Base-by-base conservation (phyloP, 2,329 filamentous ascomycete species). In the Zasmidium angulare region DNA sequence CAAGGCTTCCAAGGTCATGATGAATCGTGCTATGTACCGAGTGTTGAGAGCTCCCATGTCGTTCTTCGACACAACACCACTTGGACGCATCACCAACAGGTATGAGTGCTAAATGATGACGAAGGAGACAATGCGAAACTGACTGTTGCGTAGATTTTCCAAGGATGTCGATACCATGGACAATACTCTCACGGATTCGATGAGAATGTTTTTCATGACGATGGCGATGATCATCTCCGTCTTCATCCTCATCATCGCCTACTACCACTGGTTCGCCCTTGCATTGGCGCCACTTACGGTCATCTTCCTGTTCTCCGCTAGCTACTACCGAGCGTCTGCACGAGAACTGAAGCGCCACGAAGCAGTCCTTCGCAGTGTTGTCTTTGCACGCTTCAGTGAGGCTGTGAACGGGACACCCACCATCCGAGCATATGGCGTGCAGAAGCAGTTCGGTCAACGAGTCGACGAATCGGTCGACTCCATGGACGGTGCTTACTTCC, bases 151-250 rank as follows among this genome's bases (percentile, higher is more conserved):
- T 29, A 43, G 36, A 43, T 98, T 98, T 77, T 96, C 91, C 29
- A 89, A 93, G 67, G 95, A 99, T 70, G 90, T 98, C 46, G 91
- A 97, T 70, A 91, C 95, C 58, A 96, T 98, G 91, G 95, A 98
- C 77, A 70, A 96, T 74, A 91, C 87, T 59, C 78, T 97, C 47
- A 89, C 89, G 0, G 93, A 97, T 69, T 89, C 91, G 2, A 91
- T 97, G 76, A 86, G 93, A 65, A 96, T 97, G 87, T 97, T 93
- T 78, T 88, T 93, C 68, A 79, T 97, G 68, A 96, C 91, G 1
- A 77, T 96, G 67, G 88, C 85, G 43, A 91, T 89, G 83, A 92
- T 96, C 65, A 79, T 88, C 1, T 87, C 89, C 3, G 90, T 96
- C 36, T 96, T 97, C 72, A 86, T 87, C 46, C 82, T 98, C 65